Evolutionary conservation across 1,139 yeast species (phyloP).

Genomic region (Spathaspora sp.): DNA sequence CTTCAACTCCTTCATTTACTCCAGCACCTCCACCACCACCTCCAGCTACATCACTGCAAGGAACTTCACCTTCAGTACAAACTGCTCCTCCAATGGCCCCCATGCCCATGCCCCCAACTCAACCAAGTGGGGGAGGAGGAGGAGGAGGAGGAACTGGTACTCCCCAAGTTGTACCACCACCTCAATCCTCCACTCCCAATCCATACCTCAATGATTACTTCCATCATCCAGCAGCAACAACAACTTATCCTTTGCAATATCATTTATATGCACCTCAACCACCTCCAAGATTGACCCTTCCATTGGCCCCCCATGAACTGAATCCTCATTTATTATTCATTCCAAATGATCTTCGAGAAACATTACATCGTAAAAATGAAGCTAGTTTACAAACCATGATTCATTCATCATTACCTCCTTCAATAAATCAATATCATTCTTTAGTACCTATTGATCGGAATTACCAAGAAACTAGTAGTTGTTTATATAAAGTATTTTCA

Average conservation of each 20-base stretch:
- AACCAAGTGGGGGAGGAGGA: too few species aligned
- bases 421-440: conserved; percentile 81
- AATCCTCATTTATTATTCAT: conserved; percentile 70
- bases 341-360: conserved; percentile 69
- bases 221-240: conserved; percentile 2
- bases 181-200: conserved; percentile 4
- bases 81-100: too few species aligned
- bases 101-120: conserved; percentile 2
- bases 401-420: conserved; percentile 64
- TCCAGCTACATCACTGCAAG: too few species aligned
- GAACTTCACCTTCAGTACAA: too few species aligned
- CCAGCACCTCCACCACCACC: conserved; percentile 19
- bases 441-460: conserved; percentile 75
- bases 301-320: conserved; percentile 68
- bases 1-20: conserved; percentile 32
- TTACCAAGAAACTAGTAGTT: conserved; percentile 52
- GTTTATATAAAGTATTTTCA: conserved; percentile 78
- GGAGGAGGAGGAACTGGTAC: too few species aligned
- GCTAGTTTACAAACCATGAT: conserved; percentile 73
- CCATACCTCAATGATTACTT: conserved; percentile 5
- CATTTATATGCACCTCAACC: conserved; percentile 90
- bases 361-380: conserved; percentile 71
- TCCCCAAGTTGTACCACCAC: conserved; percentile 4
- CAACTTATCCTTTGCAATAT: conserved; percentile 68
- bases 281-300: conserved; percentile 66